Conservation (phyloP, 305 asterid species). For the Fraxinus angustifolia region DNA sequence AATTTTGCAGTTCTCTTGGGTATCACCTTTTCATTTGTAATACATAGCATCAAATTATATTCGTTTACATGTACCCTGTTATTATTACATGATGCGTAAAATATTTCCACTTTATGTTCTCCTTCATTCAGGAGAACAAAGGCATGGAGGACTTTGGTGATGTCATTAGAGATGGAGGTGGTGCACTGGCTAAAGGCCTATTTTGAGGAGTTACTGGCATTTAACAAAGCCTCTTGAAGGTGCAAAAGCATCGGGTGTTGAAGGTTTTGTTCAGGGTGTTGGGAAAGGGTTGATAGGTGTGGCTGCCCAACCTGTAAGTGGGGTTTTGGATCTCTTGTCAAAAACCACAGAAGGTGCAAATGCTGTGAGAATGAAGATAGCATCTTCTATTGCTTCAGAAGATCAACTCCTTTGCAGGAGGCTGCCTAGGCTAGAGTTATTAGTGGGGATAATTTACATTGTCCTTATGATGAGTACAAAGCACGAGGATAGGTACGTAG, state of each 20-base stretch:
- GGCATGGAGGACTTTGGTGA: constrained; percentile 96
- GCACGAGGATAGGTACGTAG: constrained; percentile 85
- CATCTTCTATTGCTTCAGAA: constrained; percentile 92
- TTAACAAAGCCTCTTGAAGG: constrained; percentile 98
- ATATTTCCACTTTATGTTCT: not conserved
- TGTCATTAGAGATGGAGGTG: constrained; percentile 96
- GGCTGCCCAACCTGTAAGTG: constrained; percentile 98
- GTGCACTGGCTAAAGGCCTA: constrained; percentile 95
- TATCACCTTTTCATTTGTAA: not conserved
- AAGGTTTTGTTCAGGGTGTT: constrained; percentile 98
- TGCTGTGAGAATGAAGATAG: constrained; percentile 97
- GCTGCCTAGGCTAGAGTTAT: constrained; percentile 93
- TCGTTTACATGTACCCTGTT: constrained; percentile 2
- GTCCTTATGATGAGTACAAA: constrained; percentile 83
- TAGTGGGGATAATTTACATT: constrained; percentile 87
- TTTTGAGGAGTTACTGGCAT: constrained; percentile 97
- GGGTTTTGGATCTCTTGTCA: constrained; percentile 92
- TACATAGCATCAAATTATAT: not conserved
- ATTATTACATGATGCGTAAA: constrained; percentile 5
- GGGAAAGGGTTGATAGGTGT: constrained; percentile 98
- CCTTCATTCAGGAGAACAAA: constrained; percentile 67
- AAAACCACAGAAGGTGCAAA: constrained; percentile 99
- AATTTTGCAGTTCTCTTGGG: too few species aligned
- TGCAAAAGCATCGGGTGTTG: constrained; percentile 97
- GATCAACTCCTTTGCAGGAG: constrained; percentile 91